Evolutionary conservation across 345 rosid species (phyloP).

Genomic region (Lepidium sativum): DNA sequence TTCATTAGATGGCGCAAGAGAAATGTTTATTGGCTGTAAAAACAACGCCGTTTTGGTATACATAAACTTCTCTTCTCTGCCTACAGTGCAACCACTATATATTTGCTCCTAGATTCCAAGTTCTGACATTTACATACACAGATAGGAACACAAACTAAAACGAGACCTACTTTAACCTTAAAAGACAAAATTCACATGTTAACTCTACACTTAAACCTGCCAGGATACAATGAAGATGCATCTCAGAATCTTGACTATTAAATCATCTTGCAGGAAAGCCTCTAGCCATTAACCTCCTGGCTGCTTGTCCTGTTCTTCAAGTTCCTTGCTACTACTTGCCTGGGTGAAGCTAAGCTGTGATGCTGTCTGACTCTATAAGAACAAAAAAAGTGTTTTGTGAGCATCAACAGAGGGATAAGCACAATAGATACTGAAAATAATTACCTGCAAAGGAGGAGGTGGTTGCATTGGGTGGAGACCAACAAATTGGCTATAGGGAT

Average conservation of each 20-base stretch:
- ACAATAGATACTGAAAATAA: background rate
- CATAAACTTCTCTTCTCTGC: background rate
- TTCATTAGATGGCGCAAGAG: background rate
- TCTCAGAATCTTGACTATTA: background rate
- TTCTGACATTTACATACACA: background rate
- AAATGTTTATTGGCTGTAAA: background rate
- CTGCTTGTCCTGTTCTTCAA: background rate
- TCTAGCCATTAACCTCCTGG: background rate
- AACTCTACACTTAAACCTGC: conserved; percentile 1
- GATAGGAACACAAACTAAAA: background rate
- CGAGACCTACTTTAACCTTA: background rate
- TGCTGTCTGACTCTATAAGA: conserved; percentile 11
- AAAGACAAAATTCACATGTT: too few relatives aligned
- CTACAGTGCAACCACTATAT: background rate
- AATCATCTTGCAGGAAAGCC: background rate
- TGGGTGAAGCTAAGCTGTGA: background rate
- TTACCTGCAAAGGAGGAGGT: conserved; percentile 11
- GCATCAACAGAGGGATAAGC: background rate
- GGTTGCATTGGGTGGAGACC: conserved; percentile 18
- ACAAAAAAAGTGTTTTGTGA: background rate
- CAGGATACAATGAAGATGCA: background rate
- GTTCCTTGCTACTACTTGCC: conserved; percentile 12
- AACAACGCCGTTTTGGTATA: background rate
- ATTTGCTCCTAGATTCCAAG: background rate
- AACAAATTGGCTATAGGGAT: conserved; percentile 12